Evolutionary conservation across 2,329 filamentous ascomycete genomes (phyloP).

Genomic region (Paracorniculantispora psalliotae): DNA sequence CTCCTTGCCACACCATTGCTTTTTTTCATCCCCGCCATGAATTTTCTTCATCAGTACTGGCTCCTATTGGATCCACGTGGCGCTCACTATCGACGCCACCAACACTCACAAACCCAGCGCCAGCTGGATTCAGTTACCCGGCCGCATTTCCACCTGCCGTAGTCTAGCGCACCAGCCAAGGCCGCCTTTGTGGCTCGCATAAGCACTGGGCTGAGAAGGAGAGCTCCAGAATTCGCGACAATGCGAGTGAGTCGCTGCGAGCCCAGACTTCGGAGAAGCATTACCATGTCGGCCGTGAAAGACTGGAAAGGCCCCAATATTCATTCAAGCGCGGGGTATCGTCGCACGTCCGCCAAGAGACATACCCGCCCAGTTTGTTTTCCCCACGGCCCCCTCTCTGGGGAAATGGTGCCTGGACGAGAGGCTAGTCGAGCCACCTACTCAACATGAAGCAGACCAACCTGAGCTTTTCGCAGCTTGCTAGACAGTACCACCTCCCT

Average conservation of each 20-base stretch:
- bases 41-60: neutral
- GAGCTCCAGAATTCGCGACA: neutral
- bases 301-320: too few relatives aligned
- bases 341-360: too few relatives aligned
- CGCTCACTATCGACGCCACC: slow-evolving; percentile 9
- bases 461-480: neutral
- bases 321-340: too few relatives aligned
- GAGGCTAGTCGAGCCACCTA: too few relatives aligned
- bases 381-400: too few relatives aligned
- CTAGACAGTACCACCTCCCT: neutral
- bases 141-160: neutral
- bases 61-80: neutral
- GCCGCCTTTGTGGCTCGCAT: neutral
- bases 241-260: neutral
- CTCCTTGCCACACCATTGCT: neutral
- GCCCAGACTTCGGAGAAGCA: too few relatives aligned
- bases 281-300: too few relatives aligned
- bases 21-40: too few relatives aligned
- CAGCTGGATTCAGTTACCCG: neutral
- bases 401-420: too few relatives aligned
- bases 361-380: too few relatives aligned
- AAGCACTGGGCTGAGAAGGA: neutral
- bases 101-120: neutral
- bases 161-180: neutral
- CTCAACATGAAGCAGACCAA: too few relatives aligned